Percentiles rank a stretch among this genome's conserved stretches.
phyloP scores from a whole-genome alignment of 495 filamentous ascomycete species.

The Lophiotrema nucula region DNA sequence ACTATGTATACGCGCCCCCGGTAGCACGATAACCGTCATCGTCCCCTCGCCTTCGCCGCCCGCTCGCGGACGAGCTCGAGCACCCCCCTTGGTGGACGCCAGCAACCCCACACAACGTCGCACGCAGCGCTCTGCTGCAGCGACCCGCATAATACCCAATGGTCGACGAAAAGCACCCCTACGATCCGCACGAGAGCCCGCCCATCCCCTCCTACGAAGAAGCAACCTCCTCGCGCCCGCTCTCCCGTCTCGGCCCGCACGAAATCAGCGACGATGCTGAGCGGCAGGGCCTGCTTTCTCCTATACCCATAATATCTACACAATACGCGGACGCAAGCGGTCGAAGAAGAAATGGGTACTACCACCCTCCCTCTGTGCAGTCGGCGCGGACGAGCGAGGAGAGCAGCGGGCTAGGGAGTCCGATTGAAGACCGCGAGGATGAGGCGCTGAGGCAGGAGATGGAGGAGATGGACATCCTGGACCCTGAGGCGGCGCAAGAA shows the following conservation, averaged over 20 bases:
- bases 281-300: constrained; percentile 58
- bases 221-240: constrained; percentile 63
- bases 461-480: constrained; percentile 85
- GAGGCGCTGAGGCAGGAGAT: constrained; percentile 75
- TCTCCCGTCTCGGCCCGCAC: constrained; percentile 57
- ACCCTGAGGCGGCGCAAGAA: constrained; percentile 54
- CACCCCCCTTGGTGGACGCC: constrained; percentile 1
- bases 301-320: constrained; percentile 16
- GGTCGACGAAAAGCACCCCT: constrained; percentile 35
- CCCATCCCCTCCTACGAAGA: constrained; percentile 97
- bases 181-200: constrained; percentile 59
- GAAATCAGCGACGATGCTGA: constrained; percentile 60
- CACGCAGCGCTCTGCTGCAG: background rate
- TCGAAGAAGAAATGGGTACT: constrained; percentile 57
- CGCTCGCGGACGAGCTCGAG: background rate
- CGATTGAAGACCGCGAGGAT: constrained; percentile 35
- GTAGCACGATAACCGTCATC: constrained; percentile 4
- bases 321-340: background rate
- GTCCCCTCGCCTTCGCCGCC: background rate
- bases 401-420: constrained; percentile 33
- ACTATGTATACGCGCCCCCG: constrained; percentile 28
- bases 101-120: background rate
- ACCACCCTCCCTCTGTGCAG: constrained; percentile 76
- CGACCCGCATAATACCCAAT: constrained; percentile 7
- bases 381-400: constrained; percentile 49